Base-by-base conservation (phyloP, 257 asterid species). In the Salvia miltiorrhiza region DNA sequence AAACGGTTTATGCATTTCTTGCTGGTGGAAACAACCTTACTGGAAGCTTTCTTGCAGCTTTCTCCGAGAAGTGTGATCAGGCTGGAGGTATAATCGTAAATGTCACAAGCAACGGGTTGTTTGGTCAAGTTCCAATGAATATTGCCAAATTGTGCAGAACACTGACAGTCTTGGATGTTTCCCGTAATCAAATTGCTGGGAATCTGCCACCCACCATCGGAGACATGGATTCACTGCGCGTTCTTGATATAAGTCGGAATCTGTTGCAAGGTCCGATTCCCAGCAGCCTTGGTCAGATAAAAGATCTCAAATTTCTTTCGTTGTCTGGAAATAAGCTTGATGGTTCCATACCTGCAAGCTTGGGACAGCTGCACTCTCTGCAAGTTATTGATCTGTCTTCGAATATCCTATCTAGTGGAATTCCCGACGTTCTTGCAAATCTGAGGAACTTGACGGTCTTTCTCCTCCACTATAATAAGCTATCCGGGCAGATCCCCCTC, bases 371-470 rank as follows among this genome's bases (percentile, higher is more conserved):
- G 53, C 65, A 50, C 41, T 80, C 85, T 64, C 75, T 93, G 17
- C 73, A 87, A 80, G 90, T 76, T 76, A 86, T 93, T 49, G 96
- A 93, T 45, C 82, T 93, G 69, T 93, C 96, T 14, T 86, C 81
- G 1, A 93, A 93, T 74, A 76, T 81, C 1, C 77, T 90, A 7
- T 73, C 89, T 0, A 96, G 96, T 65, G 90, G 82, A 73, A 87
- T 93, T 61, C 99, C 99, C 4, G 77, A 78, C 6, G 87, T 72
- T 73, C 73, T 93, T 19, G 83, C 77, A 10, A 78, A 79, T 52
- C 81, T 90, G 85, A 82, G 74, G 78, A 86, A 90, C 79, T 67
- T 93, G 78, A 80, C 76, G 0, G 73, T 73, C 30, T 87, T 93
- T 30, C 85, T 85, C n/a, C 83, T 93, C 69, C 86, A 87, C 88